Evolutionary conservation across 371 early-diverging fungal genomes (phyloP).

Genomic region (Mortierella polycephala): DNA sequence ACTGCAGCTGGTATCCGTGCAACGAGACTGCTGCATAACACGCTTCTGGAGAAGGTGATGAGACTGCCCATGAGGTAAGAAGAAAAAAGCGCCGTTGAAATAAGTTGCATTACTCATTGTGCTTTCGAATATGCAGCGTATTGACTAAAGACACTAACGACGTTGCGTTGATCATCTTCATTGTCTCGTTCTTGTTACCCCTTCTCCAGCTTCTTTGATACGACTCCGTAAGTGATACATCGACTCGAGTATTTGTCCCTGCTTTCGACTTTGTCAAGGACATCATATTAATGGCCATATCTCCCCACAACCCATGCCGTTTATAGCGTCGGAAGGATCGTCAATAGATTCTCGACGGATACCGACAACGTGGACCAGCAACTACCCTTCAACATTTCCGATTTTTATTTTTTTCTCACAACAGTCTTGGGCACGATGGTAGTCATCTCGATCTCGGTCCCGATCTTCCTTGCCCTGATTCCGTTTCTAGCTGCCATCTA

Average conservation of each 20-base stretch:
- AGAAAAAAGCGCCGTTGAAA: constrained; percentile 57
- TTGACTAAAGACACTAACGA: constrained; percentile 61
- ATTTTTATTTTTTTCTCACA: constrained; percentile 22
- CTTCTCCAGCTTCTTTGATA: constrained; percentile 80
- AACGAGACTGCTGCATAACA: constrained; percentile 16
- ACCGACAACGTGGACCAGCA: constrained; percentile 79
- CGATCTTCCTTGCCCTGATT: constrained; percentile 68
- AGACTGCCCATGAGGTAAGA: constrained; percentile 42
- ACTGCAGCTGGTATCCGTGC: constrained; percentile 20
- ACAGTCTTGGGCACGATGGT: constrained; percentile 60
- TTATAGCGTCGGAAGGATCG: constrained; percentile 76
- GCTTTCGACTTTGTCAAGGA: neutral
- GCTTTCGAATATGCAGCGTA: neutral
- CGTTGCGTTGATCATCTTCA: constrained; percentile 65
- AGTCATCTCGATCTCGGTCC: constrained; percentile 73
- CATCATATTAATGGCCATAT: neutral
- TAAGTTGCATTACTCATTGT: constrained; percentile 59
- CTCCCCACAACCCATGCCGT: constrained; percentile 3
- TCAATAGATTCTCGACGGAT: constrained; percentile 92
- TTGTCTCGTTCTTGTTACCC: constrained; percentile 54
- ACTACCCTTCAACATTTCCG: constrained; percentile 49
- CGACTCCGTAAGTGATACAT: constrained; percentile 77
- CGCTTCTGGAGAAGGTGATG: constrained; percentile 18
- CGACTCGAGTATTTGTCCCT: no score
- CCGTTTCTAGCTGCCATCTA: constrained; percentile 70